phyloP scores from a whole-genome alignment of 768 basidiomycete species.

The Boletus rubropictus region DNA sequence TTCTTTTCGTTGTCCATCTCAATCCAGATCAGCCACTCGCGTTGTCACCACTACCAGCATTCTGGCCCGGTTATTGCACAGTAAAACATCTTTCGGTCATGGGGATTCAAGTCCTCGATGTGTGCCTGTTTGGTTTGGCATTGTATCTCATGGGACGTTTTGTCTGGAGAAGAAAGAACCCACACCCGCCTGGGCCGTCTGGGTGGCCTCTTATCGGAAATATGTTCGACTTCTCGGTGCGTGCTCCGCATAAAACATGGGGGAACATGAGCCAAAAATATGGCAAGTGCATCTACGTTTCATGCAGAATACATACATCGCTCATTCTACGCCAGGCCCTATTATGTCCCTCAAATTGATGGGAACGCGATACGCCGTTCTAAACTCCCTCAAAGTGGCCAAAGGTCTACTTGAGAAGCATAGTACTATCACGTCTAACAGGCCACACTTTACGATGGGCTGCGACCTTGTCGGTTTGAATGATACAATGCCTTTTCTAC shows the following conservation, averaged over 20 bases:
- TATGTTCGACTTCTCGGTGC: conserved; percentile 48
- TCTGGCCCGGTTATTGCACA: no score
- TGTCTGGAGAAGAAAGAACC: not conserved
- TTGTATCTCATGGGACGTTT: not conserved
- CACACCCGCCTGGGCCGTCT: conserved; percentile 9
- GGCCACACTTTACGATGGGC: conserved; percentile 8
- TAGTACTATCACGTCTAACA: conserved; percentile 1
- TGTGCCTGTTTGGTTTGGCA: conserved; percentile 11
- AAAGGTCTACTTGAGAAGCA: conserved; percentile 13
- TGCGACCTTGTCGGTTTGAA: conserved; percentile 21
- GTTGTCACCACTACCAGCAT: no score
- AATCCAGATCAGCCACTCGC: no score
- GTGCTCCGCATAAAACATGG: conserved; percentile 46
- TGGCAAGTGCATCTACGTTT: conserved; percentile 31
- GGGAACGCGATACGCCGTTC: conserved; percentile 41
- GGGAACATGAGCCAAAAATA: conserved; percentile 36
- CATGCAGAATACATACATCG: not conserved
- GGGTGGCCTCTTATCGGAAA: conserved; percentile 45
- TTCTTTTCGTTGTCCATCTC: no score
- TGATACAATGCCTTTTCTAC: not conserved
- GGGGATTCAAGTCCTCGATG: not conserved
- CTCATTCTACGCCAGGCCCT: conserved; percentile 15
- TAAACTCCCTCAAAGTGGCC: conserved; percentile 39
- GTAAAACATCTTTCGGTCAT: not conserved
- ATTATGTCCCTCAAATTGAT: conserved; percentile 24